A percentile compares a stretch with the other conserved stretches of the same genome.
Evolutionary conservation across 2,329 filamentous ascomycete genomes (phyloP).

Genomic region (Polytolypa hystricis): DNA sequence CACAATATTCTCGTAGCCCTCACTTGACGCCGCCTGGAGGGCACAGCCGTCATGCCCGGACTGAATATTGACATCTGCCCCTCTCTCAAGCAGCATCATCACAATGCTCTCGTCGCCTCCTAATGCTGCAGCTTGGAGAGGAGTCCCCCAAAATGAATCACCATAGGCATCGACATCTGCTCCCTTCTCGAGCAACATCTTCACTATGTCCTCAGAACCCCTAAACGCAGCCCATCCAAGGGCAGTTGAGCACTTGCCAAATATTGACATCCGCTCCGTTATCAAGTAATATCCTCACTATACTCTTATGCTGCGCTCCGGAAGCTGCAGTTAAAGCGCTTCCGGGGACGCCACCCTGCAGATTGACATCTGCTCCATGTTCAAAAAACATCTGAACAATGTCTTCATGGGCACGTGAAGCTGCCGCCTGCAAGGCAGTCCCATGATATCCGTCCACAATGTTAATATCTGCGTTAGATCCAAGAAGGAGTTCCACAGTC

Average conservation of each 20-base stretch:
- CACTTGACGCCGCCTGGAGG: slow-evolving; percentile 7
- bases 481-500: background rate
- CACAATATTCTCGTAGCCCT: slow-evolving; percentile 6
- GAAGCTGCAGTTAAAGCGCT: background rate
- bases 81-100: slow-evolving; percentile 8
- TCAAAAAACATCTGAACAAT: background rate
- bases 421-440: slow-evolving; percentile 2
- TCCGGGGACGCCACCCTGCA: too few relatives aligned
- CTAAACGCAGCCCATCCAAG: background rate
- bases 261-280: slow-evolving; percentile 1
- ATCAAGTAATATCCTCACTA: background rate
- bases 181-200: slow-evolving; percentile 1
- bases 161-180: background rate
- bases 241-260: background rate
- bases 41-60: slow-evolving; percentile 7
- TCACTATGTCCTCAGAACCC: background rate
- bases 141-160: background rate
- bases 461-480: background rate
- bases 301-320: background rate
- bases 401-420: background rate
- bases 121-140: background rate
- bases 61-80: slow-evolving; percentile 9
- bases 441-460: background rate
- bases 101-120: background rate
- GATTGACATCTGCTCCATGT: background rate